Evolutionary conservation across 306 rosid genomes (phyloP), one percentile per base, ranked within the genome.

Genomic region (Citrullus colocynthis): DNA sequence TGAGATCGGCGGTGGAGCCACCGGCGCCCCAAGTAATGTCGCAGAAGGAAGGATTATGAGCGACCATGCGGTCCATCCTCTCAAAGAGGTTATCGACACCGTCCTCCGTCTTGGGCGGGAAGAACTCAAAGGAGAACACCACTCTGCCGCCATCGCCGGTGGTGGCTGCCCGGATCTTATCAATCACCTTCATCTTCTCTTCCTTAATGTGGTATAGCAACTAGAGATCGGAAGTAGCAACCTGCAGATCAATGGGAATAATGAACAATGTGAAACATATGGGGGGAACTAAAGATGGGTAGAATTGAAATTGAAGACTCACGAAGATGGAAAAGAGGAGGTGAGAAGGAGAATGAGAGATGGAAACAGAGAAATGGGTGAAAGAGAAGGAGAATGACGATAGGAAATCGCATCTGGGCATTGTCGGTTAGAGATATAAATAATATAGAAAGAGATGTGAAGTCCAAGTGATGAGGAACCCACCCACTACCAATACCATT

Each of bases 1-100:
- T 96, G 63, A 96, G 85, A 86, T 96, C 98, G 6, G 98, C 98
- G 0, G 98, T 92, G 21, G 98, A 85, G 45, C 99, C 99, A 42
- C 99, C 98, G 8, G 98, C 98, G 17, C 99, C 99, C 99, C 99
- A 91, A 3, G 99, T 96, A 58, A 96, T 92, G 79, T 96, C 99
- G 59, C 99, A 96, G 83, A 92, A 96, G 3, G 96, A 18, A 7
- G 99, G 98, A 77, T 86, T 90, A 79, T 96, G 98, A 1, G 96
- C 90, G 49, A 96, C 98, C 98, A 92, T 96, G 13, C 99, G 90
- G 57, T 96, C 98, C 99, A 96, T 92, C 65, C 97, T 88, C 85
- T 96, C 98, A 57, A 96, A 88, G 15, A 96, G 86, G 78, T 91
- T 96, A 66, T 92, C 99, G 0, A 96, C 99, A 2, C 96, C 97